Percentiles rank a stretch among this genome's conserved stretches.
Evolutionary conservation across 495 filamentous ascomycete species (phyloP).

Genomic region (Aspergillus indologenus): DNA sequence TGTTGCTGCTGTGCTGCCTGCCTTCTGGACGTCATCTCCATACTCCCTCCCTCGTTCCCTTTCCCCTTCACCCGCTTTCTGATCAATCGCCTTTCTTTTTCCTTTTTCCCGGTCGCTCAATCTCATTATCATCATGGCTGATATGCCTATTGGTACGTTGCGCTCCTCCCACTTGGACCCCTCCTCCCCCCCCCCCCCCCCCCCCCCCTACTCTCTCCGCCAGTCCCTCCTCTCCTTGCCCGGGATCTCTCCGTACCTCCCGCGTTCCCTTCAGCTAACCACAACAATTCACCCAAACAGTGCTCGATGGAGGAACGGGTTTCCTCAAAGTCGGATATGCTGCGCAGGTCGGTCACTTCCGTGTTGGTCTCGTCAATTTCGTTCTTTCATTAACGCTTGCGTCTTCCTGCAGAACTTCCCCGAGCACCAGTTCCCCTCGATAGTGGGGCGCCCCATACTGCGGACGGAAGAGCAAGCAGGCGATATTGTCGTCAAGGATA

Average conservation of each 20-base stretch:
- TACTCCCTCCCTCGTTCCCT: constrained; percentile 17
- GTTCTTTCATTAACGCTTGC: constrained; percentile 11
- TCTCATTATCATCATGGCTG: constrained; percentile 53
- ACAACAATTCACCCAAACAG: constrained; percentile 43
- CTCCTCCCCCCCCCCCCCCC: constrained; percentile 7
- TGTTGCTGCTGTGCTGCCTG: background rate
- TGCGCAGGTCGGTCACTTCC: constrained; percentile 59
- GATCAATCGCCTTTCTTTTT: constrained; percentile 2
- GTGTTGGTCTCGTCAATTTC: constrained; percentile 8
- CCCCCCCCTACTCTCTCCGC: constrained; percentile 15
- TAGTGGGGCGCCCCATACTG: constrained; percentile 96
- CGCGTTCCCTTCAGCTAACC: constrained; percentile 29
- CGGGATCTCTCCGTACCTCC: constrained; percentile 8
- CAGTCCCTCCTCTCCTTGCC: constrained; percentile 18
- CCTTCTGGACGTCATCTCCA: constrained; percentile 13
- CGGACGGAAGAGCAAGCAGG: constrained; percentile 84
- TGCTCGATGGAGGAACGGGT: constrained; percentile 99
- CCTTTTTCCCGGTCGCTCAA: background rate
- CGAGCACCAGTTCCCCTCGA: constrained; percentile 96
- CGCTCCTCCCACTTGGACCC: constrained; percentile 12
- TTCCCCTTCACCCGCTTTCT: constrained; percentile 24
- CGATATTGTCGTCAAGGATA: constrained; percentile 90
- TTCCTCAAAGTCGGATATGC: constrained; percentile 99
- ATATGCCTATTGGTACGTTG: constrained; percentile 65
- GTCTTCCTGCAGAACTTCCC: constrained; percentile 76